phyloP scores from a whole-genome alignment of 768 basidiomycete genomes.

The Tephrocybe sp. region DNA sequence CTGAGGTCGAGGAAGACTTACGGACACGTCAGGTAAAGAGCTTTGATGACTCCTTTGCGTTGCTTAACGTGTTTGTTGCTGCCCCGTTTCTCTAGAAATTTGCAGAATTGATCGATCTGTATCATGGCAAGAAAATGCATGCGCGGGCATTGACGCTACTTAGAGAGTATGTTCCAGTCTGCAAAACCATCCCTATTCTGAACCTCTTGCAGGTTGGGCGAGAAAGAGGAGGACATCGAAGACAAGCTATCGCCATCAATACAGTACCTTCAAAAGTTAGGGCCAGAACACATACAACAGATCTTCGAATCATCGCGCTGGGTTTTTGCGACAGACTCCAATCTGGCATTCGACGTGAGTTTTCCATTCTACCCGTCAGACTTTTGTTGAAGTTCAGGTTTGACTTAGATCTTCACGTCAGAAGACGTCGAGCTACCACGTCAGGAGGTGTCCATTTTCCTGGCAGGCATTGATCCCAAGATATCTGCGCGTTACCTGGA shows the following conservation, averaged over 20 bases:
- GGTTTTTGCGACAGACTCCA: conserved; percentile 74
- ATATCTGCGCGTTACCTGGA: conserved; percentile 82
- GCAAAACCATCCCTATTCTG: background rate
- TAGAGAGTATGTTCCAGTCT: conserved; percentile 58
- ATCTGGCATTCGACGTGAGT: conserved; percentile 74
- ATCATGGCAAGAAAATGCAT: conserved; percentile 96
- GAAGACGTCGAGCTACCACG: conserved; percentile 92
- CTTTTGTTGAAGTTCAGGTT: background rate
- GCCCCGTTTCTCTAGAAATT: conserved; percentile 62
- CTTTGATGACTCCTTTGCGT: conserved; percentile 15
- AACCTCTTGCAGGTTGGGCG: conserved; percentile 59
- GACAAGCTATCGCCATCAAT: conserved; percentile 86
- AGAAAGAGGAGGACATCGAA: conserved; percentile 69
- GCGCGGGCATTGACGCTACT: conserved; percentile 79
- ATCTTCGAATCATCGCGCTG: conserved; percentile 82
- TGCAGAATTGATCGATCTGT: conserved; percentile 85
- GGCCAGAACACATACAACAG: conserved; percentile 74
- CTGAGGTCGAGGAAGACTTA: conserved; percentile 87
- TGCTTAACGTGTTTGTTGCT: background rate
- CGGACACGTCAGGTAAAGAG: conserved; percentile 64
- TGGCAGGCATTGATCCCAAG: conserved; percentile 68
- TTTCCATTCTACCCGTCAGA: background rate
- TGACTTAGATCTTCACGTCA: conserved; percentile 82
- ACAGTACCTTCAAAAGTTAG: conserved; percentile 86
- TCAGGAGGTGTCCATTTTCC: conserved; percentile 68